These are phyloP conservation scores for Fusarium sterilihyphosum DNA, from an alignment of 2,329 filamentous ascomycete genomes.

Conservation along the genomic window DNA sequence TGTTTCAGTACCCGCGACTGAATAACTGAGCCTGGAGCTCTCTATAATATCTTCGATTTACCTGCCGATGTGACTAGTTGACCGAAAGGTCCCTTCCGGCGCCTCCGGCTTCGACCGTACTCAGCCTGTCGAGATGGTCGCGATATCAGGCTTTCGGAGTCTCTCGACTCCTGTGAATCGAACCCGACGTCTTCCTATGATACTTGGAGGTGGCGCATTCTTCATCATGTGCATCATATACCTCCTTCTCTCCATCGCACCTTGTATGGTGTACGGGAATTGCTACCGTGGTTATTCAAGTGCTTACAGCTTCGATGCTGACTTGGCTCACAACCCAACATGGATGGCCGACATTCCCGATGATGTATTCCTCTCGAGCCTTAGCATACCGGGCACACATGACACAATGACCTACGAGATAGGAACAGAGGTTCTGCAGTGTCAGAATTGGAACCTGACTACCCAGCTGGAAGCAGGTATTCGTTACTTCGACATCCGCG, in stretches of 20 bases:
- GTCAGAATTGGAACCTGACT: conserved; percentile 58
- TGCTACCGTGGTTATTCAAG: conserved; percentile 46
- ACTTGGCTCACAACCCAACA: conserved; percentile 44
- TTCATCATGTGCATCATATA: conserved; percentile 44
- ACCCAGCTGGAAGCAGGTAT: conserved; percentile 58
- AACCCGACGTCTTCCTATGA: conserved; percentile 32
- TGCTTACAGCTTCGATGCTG: conserved; percentile 56
- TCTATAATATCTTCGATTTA: not conserved
- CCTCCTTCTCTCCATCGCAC: conserved; percentile 41
- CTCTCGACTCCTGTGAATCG: conserved; percentile 23
- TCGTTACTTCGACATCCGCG: conserved; percentile 61
- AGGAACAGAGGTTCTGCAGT: conserved; percentile 51
- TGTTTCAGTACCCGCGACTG: not conserved
- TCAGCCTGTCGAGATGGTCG: conserved; percentile 34
- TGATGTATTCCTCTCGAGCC: conserved; percentile 51
- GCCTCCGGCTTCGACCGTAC: conserved; percentile 18
- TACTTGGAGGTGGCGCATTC: conserved; percentile 30
- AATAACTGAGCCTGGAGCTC: not conserved
- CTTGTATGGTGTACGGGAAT: conserved; percentile 42
- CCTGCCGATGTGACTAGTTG: conserved; percentile 32
- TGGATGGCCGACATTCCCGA: conserved; percentile 60
- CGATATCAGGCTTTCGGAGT: conserved; percentile 21
- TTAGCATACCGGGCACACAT: conserved; percentile 64
- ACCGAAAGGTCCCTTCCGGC: conserved; percentile 33
- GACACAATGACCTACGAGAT: conserved; percentile 62